Evolutionary conservation across 164 flowering plant species (phyloP).

Genomic region (Litsea cubeba): DNA sequence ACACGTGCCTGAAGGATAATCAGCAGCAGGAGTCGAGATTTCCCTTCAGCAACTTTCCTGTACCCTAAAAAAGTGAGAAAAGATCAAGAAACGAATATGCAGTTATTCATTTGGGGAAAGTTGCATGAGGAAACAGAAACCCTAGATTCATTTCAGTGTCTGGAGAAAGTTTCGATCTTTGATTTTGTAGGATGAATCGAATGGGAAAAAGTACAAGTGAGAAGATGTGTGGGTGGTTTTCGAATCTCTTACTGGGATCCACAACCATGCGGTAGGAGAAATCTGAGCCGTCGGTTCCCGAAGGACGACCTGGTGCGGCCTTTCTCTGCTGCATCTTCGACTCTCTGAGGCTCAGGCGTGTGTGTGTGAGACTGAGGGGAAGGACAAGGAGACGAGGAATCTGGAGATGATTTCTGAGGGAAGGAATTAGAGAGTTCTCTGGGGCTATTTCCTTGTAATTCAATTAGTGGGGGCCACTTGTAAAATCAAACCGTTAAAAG

Average conservation of each 20-base stretch:
- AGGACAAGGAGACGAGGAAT: too few species aligned
- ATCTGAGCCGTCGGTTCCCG: conserved; percentile 96
- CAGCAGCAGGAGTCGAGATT: conserved; percentile 46
- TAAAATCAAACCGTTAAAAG: too few species aligned
- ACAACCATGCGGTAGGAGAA: conserved; percentile 98
- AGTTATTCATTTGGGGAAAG: too few species aligned
- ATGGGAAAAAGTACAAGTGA: neutral
- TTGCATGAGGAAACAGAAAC: neutral
- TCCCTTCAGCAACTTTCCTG: conserved; percentile 63
- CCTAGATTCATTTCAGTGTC: neutral
- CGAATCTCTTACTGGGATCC: conserved; percentile 55
- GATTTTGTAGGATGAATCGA: neutral
- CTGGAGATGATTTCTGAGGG: too few species aligned
- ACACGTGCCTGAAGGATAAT: conserved; percentile 48
- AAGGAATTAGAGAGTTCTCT: too few species aligned
- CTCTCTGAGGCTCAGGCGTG: neutral
- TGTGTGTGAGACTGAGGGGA: too few species aligned
- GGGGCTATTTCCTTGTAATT: too few species aligned
- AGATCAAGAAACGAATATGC: neutral
- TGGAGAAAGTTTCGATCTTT: neutral
- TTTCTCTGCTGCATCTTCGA: conserved; percentile 52
- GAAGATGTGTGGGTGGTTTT: neutral
- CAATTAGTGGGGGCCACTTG: too few species aligned
- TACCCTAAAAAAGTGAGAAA: conserved; percentile 43
- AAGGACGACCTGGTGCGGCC: conserved; percentile 52